phyloP scores from a whole-genome alignment of 139 green algal genomes.

The Chlamydomonas incerta region DNA sequence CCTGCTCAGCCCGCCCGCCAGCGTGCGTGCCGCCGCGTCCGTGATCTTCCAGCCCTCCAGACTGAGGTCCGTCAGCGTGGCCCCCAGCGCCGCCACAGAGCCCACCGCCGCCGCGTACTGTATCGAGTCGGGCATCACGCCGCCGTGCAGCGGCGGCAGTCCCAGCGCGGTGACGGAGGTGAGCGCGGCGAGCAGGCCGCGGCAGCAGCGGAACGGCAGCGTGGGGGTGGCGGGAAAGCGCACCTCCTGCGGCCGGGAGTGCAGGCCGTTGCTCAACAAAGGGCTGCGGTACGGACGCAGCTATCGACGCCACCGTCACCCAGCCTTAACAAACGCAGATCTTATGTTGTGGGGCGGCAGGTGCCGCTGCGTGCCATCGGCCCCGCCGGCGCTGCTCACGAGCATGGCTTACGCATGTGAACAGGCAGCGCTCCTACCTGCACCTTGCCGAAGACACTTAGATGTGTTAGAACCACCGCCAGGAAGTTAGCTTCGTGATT shows the following conservation, averaged over 20 bases:
- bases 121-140: neutral
- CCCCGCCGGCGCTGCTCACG: too few species aligned
- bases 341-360: too few species aligned
- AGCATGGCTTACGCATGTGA: too few species aligned
- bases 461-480: conserved; percentile 9
- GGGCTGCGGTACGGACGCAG: too few species aligned
- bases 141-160: conserved; percentile 18
- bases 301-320: too few species aligned
- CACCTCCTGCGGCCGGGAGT: conserved; percentile 1
- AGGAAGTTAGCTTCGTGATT: conserved; percentile 30
- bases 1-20: neutral
- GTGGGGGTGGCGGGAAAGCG: conserved; percentile 18
- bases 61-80: conserved; percentile 1
- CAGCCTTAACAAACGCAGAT: too few species aligned
- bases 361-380: too few species aligned
- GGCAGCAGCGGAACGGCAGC: conserved; percentile 1
- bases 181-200: conserved; percentile 11
- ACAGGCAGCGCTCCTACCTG: neutral
- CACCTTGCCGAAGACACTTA: neutral
- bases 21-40: neutral
- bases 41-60: conserved; percentile 19
- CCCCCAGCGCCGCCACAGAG: neutral
- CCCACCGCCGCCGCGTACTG: neutral
- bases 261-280: too few species aligned
- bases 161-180: neutral